Evolutionary conservation across 2,329 filamentous ascomycete species (phyloP).

Genomic region (Penicillium sp.): DNA sequence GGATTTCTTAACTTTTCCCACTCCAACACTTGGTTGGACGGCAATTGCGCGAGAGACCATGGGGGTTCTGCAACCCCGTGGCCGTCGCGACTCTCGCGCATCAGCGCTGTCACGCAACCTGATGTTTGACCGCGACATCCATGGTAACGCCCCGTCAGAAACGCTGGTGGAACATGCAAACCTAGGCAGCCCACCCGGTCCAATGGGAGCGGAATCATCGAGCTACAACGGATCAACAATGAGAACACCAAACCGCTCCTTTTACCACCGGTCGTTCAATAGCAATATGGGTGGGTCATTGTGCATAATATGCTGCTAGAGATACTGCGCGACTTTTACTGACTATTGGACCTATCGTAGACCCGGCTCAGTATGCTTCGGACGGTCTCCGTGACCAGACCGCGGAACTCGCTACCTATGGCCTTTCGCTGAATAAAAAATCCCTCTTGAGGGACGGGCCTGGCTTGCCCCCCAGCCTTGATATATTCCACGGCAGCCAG

Average conservation of each 20-base stretch:
- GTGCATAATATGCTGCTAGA: not conserved
- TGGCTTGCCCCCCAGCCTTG: conserved; percentile 27
- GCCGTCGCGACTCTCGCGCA: conserved; percentile 28
- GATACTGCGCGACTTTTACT: conserved; percentile 13
- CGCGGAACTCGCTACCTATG: conserved; percentile 79
- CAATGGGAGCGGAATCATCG: conserved; percentile 25
- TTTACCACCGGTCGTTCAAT: conserved; percentile 46
- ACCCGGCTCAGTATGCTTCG: conserved; percentile 69
- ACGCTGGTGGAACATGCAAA: conserved; percentile 28
- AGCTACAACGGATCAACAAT: conserved; percentile 32
- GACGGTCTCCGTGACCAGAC: conserved; percentile 81
- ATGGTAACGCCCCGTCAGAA: conserved; percentile 16
- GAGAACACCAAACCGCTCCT: conserved; percentile 44
- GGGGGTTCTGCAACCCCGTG: conserved; percentile 30
- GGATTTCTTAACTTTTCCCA: conserved; percentile 1
- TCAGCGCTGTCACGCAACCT: conserved; percentile 25
- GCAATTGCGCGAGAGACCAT: conserved; percentile 16
- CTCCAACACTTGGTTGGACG: not conserved
- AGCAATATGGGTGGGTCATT: conserved; percentile 35
- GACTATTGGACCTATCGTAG: conserved; percentile 48
- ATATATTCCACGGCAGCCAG: conserved; percentile 26
- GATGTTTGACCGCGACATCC: conserved; percentile 18
- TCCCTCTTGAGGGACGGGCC: conserved; percentile 24
- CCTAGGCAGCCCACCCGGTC: conserved; percentile 25
- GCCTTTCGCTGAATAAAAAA: conserved; percentile 54